Conservation (phyloP, 2,329 filamentous ascomycete species). For the Bretziella fagacearum region DNA sequence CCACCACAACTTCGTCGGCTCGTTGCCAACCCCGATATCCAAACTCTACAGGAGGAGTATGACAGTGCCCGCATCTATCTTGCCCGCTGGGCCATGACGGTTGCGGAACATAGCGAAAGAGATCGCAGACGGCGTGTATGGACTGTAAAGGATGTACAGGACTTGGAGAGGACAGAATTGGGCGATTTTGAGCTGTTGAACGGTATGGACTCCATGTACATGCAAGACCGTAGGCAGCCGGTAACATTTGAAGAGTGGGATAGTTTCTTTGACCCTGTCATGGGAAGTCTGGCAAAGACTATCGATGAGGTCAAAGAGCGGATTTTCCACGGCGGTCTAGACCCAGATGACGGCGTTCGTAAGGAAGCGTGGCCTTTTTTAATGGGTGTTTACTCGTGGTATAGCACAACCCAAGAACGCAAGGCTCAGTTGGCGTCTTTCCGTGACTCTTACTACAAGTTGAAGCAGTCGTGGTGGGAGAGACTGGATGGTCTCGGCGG, state of each 20-base stretch:
- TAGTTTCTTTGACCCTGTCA: conserved; percentile 63
- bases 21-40: conserved; percentile 81
- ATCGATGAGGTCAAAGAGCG: conserved; percentile 89
- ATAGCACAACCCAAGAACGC: conserved; percentile 72
- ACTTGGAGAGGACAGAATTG: conserved; percentile 85
- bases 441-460: conserved; percentile 79
- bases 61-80: conserved; percentile 91
- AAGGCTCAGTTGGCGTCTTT: conserved; percentile 68
- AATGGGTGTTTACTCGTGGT: conserved; percentile 83
- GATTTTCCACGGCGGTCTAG: conserved; percentile 87
- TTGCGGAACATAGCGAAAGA: conserved; percentile 86
- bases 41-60: conserved; percentile 90
- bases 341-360: conserved; percentile 74
- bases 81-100: conserved; percentile 95
- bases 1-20: conserved; percentile 75
- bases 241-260: conserved; percentile 79
- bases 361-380: conserved; percentile 96
- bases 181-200: conserved; percentile 93
- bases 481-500: conserved; percentile 67
- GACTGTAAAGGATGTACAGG: conserved; percentile 82
- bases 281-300: conserved; percentile 61
- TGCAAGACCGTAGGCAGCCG: conserved; percentile 60
- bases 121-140: conserved; percentile 77
- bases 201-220: conserved; percentile 52
- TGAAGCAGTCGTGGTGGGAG: conserved; percentile 97